Base-by-base conservation (phyloP, 805 yeast genomes). In the Pichia nakasei region DNA sequence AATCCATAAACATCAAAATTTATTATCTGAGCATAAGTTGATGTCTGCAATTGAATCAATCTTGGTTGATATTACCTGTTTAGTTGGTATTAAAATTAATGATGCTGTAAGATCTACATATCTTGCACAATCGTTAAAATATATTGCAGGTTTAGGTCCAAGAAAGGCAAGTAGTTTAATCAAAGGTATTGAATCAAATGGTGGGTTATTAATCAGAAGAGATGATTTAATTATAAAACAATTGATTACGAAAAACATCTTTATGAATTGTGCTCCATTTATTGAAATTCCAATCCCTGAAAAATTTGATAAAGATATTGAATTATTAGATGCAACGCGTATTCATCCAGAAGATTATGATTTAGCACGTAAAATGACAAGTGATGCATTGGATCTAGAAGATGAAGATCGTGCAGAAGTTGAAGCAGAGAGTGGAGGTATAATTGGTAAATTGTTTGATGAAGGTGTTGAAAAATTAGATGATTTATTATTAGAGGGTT, bases 291-390 rank as follows among this genome's bases (percentile, higher is more conserved):
- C 87, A 1, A 72, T 69, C 50, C 63, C 63, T 22, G 83, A 76
- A 44, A 69, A 78, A 37, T 69, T 66, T 33, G 72, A 74, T 39
- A 80, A 79, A 46, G 67, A 76, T n/a, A 75, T 82, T 31, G 97
- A 91, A 56, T 70, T 83, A 36, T 72, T 93, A 52, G 99, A 93
- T 62, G 89, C 93, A 41, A 93, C 98, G 0, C 77, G 98, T 66
- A 88, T 93, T 38, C 99, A 93, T 56, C 97, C 97, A 8, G 97
- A 93, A 64, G 99, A 93, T 65, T 93, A 93, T 61, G 95, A 86
- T 51, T 72, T 93, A 53, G 97, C 97, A 3, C 78, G 93, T 41
- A 93, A 93, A 61, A 93, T 93, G 89, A 97, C 97, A 8, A 93
- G 96, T 2, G 98, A 93, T 68, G 97, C 98, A 2, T 72, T 93